A percentile compares a stretch with the other conserved stretches of the same genome.
Conservation (phyloP, 257 asterid species). For the Fraxinus anomala region DNA sequence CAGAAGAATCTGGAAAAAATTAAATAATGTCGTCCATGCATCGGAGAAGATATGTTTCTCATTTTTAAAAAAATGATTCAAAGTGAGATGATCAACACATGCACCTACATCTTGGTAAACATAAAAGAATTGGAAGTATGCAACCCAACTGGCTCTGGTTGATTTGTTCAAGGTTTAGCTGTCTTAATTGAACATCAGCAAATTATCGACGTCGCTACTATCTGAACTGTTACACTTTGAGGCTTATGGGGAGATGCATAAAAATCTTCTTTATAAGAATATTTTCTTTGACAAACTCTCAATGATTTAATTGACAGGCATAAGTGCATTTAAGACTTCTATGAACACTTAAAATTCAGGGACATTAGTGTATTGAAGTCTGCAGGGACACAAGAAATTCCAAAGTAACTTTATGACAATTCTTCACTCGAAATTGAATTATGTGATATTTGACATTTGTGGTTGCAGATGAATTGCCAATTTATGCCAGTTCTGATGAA, state of each 20-base stretch:
- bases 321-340: not conserved
- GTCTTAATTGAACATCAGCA: not conserved
- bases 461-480: conserved; percentile 60
- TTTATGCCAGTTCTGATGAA: conserved; percentile 75
- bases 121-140: not conserved
- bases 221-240: not conserved
- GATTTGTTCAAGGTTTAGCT: conserved; percentile 23
- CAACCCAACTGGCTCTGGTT: conserved; percentile 6
- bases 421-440: conserved; percentile 16
- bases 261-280: not conserved
- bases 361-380: not conserved
- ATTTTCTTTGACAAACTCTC: not conserved
- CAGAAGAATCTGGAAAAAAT: not conserved
- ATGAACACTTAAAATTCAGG: not conserved
- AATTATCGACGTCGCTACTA: not conserved
- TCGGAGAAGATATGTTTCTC: not conserved
- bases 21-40: not conserved
- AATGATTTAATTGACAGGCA: not conserved
- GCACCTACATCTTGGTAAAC: not conserved
- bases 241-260: not conserved
- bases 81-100: not conserved
- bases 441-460: conserved; percentile 17
- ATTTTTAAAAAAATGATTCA: too few relatives aligned
- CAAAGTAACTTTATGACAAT: conserved; percentile 2
- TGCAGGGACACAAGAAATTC: not conserved